Base-by-base conservation (phyloP, 2,329 filamentous ascomycete species). In the Ceratocystis albifundus region DNA sequence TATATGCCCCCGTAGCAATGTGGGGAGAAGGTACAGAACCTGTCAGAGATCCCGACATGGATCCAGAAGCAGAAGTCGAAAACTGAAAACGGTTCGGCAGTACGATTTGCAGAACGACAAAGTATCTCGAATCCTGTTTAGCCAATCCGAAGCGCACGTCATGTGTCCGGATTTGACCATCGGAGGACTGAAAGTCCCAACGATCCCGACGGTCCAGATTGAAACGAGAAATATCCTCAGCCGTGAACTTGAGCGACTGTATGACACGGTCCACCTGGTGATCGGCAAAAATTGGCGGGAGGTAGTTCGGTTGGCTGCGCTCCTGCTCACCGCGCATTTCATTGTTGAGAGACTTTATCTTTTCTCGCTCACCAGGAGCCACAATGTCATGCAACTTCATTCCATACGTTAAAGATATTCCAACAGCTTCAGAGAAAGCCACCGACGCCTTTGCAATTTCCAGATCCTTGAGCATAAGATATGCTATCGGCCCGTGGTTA, bases 41-140 rank as follows among this genome's bases (percentile, higher is more conserved):
- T 10, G 17, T 20, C 17, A 50, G 0, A n/a, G 46, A 50, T n/a
- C 46, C 48, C 20, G 48, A 53, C 48, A 53, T 25, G 10, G 46
- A 48, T 17, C 10, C 32, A 46, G 80, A 76, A 17, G 77, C 77
- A 12, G 80, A 78, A 3, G 79, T 77, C 28, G 64, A 61, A 57
- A 75, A 72, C 46, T 76, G 76, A 3, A 59, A 59, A 8, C 53
- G 28, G 1, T 74, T 68, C 0, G 73, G 72, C 0, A 76, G 69
- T 30, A 70, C 75, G 67, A 85, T 71, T 50, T 79, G 70, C 65
- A 86, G 70, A 6, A 85, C 80, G 53, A 87, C 78, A 69, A 86
- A 86, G 72, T 84, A 87, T 67, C 85, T 83, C 48, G 83, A 84
- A 3, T 83, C 81, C 69, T 80, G 80, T 70, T 84, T 86, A 12